Base-by-base conservation (phyloP, 2,329 filamentous ascomycete genomes). In the Harringtonia aguacate region DNA sequence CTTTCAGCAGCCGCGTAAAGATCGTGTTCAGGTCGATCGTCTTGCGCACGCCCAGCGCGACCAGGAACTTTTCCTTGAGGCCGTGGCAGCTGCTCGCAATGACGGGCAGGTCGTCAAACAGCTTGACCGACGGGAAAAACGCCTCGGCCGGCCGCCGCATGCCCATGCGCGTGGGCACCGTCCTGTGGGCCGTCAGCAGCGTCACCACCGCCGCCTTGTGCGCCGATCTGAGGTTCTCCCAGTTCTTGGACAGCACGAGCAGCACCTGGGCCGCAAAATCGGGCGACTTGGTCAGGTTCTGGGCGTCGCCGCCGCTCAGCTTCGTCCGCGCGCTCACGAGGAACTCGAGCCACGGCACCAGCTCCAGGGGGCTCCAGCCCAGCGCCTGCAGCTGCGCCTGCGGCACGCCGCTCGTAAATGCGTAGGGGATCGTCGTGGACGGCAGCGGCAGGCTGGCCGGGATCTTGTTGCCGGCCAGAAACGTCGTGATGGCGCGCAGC, bases 21-120 rank as follows among this genome's bases (percentile, higher is more conserved):
- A 98, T 94, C 27, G 94, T 90, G 28, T 87, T 87, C 2, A 98
- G 68, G 53, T 98, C 92, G 18, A 98, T 81, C 0, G 92, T 98
- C 66, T 97, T 97, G 47, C 92, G 80, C 22, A 98, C 89, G 4
- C 92, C 90, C 28, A 98, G 69, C 2, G 85, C 77, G 3, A 75
- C 66, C 36, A 98, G 64, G 49, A 98, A 86, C 59, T 94, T 95
- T 37, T 97, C 90, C 58, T 95, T 97, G 13, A 95, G 76, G 28
- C 80, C 77, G 34, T 82, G 79, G 36, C 89, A 79, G 13, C 77
- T 79, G 50, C 81, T 77, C 2, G 97, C 79, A 2, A 52, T 20
- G 13, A 83, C 81, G 0, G 92, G 89, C 15, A 98, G 69, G 58
- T 98, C 92, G 49, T 95, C 88, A 56, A 98, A 98, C 1, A 98